These are phyloP conservation scores for Protea cynaroides DNA, from an alignment of 164 flowering plant genomes.

Conservation along the genomic window DNA sequence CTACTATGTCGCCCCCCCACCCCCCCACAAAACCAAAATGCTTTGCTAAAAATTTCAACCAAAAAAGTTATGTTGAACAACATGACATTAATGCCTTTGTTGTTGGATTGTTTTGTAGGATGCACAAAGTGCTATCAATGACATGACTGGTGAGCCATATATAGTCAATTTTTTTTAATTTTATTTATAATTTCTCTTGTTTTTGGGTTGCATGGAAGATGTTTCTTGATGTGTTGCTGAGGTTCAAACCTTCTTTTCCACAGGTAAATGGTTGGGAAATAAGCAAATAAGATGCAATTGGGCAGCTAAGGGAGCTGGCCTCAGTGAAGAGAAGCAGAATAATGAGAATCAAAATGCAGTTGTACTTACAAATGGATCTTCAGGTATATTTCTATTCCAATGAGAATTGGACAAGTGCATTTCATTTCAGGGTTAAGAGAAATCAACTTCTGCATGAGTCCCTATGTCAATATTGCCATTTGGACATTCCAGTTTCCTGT, in stretches of 20 bases:
- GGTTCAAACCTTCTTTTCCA: conserved; percentile 7
- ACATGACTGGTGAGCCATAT: conserved; percentile 54
- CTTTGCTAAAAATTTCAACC: too few relatives aligned
- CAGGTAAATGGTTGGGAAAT: conserved; percentile 98
- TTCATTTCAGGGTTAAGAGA: background rate
- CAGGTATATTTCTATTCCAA: conserved; percentile 39
- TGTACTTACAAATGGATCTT: conserved; percentile 79
- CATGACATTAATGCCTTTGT: background rate
- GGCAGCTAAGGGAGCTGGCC: conserved; percentile 94
- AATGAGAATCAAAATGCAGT: conserved; percentile 74
- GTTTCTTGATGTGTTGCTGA: background rate
- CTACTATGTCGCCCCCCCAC: too few relatives aligned
- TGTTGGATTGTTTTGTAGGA: conserved; percentile 41
- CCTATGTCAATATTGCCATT: too few relatives aligned
- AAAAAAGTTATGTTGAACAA: background rate
- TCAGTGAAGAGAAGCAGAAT: conserved; percentile 68
- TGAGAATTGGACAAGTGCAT: background rate
- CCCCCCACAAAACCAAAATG: background rate
- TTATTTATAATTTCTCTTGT: background rate
- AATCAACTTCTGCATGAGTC: background rate
- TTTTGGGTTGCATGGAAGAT: background rate
- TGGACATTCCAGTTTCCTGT: background rate
- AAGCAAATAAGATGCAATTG: conserved; percentile 97
- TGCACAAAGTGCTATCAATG: conserved; percentile 92
- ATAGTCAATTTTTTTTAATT: background rate